Evolutionary conservation across 2,329 filamentous ascomycete species (phyloP).

Genomic region (Cadophora sp.): DNA sequence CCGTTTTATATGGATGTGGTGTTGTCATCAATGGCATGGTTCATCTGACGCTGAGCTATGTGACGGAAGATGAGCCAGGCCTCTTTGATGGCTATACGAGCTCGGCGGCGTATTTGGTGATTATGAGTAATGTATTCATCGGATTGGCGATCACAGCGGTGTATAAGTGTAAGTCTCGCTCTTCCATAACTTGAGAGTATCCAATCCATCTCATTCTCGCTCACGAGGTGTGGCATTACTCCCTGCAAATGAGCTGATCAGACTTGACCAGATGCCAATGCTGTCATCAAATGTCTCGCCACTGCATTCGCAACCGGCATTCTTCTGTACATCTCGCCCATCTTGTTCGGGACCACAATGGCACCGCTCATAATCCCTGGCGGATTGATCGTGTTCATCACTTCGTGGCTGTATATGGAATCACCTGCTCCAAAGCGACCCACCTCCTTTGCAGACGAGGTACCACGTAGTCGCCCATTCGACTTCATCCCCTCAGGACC

Average conservation of each 20-base stretch:
- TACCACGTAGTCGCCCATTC: background rate
- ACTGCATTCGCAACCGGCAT: slow-evolving; percentile 45
- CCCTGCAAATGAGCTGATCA: background rate
- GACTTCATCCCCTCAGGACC: slow-evolving; percentile 5
- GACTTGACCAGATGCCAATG: slow-evolving; percentile 42
- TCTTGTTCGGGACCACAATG: slow-evolving; percentile 43
- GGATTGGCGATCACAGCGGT: slow-evolving; percentile 47
- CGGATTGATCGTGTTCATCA: slow-evolving; percentile 43
- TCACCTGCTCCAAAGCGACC: slow-evolving; percentile 39
- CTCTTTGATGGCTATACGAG: slow-evolving; percentile 33
- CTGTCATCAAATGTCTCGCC: slow-evolving; percentile 46
- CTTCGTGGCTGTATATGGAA: slow-evolving; percentile 45
- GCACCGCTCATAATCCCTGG: slow-evolving; percentile 42
- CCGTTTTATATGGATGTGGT: slow-evolving; percentile 44
- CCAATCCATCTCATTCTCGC: background rate
- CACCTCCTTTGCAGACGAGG: slow-evolving; percentile 23
- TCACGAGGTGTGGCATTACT: no score
- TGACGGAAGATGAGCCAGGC: slow-evolving; percentile 43
- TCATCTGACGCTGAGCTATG: slow-evolving; percentile 35
- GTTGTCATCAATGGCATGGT: slow-evolving; percentile 42
- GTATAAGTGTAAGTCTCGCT: slow-evolving; percentile 43
- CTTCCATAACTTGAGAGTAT: no score
- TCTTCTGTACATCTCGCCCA: slow-evolving; percentile 43
- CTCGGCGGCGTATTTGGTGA: slow-evolving; percentile 43
- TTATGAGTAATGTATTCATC: slow-evolving; percentile 46